Conservation (phyloP, 2,329 filamentous ascomycete genomes). For the Achaetomium macrosporum region DNA sequence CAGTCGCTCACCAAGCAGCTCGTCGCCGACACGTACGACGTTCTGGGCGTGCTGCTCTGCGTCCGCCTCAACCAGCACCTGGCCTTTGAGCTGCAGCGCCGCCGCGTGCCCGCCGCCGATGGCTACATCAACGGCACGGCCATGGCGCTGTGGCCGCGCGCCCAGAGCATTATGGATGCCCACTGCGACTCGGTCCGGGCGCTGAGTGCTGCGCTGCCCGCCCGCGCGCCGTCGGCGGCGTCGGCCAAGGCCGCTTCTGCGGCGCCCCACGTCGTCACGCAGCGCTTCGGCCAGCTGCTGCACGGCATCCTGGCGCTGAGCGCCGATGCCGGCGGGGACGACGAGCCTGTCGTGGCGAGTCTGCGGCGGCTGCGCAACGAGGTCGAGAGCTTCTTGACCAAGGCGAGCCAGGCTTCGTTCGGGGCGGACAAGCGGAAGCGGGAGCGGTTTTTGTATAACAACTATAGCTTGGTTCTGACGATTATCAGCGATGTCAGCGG, state of each 20-base stretch:
- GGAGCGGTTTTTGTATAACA: conserved; percentile 88
- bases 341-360: conserved; percentile 84
- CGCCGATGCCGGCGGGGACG: conserved; percentile 85
- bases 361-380: conserved; percentile 71
- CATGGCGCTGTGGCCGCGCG: conserved; percentile 94
- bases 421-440: conserved; percentile 70
- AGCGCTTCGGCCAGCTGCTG: conserved; percentile 90
- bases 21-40: conserved; percentile 71
- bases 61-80: conserved; percentile 90
- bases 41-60: conserved; percentile 80
- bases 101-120: conserved; percentile 84
- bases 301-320: conserved; percentile 79
- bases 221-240: conserved; percentile 35
- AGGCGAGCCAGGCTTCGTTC: conserved; percentile 63
- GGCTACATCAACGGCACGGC: conserved; percentile 89
- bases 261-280: conserved; percentile 85
- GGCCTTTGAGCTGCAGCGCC: conserved; percentile 87
- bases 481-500: conserved; percentile 77
- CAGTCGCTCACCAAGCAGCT: conserved; percentile 70
- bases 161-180: conserved; percentile 88
- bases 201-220: conserved; percentile 49
- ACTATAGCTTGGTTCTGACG: conserved; percentile 89
- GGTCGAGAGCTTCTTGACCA: conserved; percentile 75
- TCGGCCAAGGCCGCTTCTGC: conserved; percentile 59
- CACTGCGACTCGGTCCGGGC: conserved; percentile 81